phyloP scores from a whole-genome alignment of 495 filamentous ascomycete species.

The Xanthoparmelia taractica region DNA sequence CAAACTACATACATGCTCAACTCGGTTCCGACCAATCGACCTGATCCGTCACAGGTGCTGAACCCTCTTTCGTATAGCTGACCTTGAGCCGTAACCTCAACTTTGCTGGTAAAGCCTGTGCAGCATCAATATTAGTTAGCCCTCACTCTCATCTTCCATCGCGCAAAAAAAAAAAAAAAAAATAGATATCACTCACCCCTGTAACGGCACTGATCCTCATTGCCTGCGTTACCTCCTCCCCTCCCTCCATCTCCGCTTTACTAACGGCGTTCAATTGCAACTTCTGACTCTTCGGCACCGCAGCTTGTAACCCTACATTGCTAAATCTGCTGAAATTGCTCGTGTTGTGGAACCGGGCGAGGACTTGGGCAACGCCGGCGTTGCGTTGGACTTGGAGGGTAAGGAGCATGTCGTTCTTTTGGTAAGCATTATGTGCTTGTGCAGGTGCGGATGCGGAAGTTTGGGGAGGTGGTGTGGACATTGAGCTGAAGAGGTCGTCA shows the following conservation, averaged over 20 bases:
- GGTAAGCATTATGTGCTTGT: constrained; percentile 62
- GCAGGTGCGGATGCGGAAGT: constrained; percentile 33
- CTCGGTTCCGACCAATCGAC: constrained; percentile 91
- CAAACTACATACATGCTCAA: constrained; percentile 20
- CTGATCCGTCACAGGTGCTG: constrained; percentile 72
- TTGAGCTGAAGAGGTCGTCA: constrained; percentile 42
- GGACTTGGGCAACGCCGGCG: constrained; percentile 62
- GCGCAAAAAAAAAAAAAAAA: constrained; percentile 7
- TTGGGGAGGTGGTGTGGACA: constrained; percentile 41
- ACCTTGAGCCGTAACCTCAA: constrained; percentile 81
- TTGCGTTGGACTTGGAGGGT: constrained; percentile 75
- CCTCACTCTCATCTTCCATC: background rate
- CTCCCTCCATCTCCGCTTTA: constrained; percentile 62
- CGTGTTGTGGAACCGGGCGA: constrained; percentile 74
- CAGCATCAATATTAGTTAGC: constrained; percentile 22
- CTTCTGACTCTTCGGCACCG: constrained; percentile 91
- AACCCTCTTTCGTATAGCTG: constrained; percentile 61
- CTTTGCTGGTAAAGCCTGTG: constrained; percentile 54
- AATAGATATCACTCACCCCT: constrained; percentile 67
- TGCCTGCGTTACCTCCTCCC: constrained; percentile 75
- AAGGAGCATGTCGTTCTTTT: constrained; percentile 75
- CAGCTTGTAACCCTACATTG: constrained; percentile 76
- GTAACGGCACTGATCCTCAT: constrained; percentile 78
- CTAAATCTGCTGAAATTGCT: constrained; percentile 57
- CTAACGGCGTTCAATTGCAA: constrained; percentile 83